phyloP scores from a whole-genome alignment of 1,284 basidiomycete species.

The Apiotrichum mycotoxinovorans region DNA sequence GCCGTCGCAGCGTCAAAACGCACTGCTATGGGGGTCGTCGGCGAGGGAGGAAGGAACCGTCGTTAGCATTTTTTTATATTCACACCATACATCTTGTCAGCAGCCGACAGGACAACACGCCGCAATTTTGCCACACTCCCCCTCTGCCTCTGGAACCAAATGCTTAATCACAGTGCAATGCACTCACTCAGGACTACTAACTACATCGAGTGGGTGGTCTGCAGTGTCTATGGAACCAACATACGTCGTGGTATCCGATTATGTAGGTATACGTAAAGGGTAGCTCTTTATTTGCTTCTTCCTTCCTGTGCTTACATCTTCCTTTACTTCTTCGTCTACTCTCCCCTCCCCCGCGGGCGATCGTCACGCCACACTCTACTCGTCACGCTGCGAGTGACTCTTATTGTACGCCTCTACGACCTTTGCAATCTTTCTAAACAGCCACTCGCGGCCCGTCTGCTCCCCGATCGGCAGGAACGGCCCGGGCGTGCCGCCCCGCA shows the following conservation, averaged over 20 bases:
- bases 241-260: too few relatives aligned
- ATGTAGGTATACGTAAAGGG: too few relatives aligned
- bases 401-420: constrained; percentile 45
- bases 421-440: constrained; percentile 57
- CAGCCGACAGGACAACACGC: too few relatives aligned
- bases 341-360: background rate
- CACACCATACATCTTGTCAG: too few relatives aligned
- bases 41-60: constrained; percentile 29
- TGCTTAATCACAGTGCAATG: too few relatives aligned
- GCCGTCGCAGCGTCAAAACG: constrained; percentile 57
- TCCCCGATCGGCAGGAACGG: constrained; percentile 57
- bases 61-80: constrained; percentile 5
- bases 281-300: too few relatives aligned
- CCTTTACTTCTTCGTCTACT: background rate
- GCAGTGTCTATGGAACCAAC: too few relatives aligned
- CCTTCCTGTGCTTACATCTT: background rate
- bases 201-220: too few relatives aligned
- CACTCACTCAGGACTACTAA: too few relatives aligned
- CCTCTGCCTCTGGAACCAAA: too few relatives aligned
- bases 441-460: constrained; percentile 55
- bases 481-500: constrained; percentile 54
- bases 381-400: constrained; percentile 33
- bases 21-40: constrained; percentile 27
- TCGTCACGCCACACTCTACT: constrained; percentile 6
- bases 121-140: too few relatives aligned